phyloP scores from a whole-genome alignment of 169 alveolate genomes.

The Cryptosporidium sp. region DNA sequence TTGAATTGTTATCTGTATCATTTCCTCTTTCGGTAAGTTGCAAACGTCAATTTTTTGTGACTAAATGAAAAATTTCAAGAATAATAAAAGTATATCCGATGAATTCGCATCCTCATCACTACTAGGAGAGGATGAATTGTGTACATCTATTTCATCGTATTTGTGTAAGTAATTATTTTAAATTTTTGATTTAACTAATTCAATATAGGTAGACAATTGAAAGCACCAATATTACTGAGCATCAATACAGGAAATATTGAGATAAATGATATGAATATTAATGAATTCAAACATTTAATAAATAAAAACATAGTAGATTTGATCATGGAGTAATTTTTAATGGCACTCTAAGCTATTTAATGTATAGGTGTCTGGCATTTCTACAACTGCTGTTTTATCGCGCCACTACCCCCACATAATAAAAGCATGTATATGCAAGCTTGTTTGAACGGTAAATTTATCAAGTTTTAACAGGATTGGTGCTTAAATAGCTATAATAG shows the following conservation, averaged over 20 bases:
- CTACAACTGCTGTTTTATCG: neutral
- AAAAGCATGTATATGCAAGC: neutral
- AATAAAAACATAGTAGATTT: conserved; percentile 15
- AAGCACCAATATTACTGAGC: conserved; percentile 23
- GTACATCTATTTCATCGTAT: conserved; percentile 44
- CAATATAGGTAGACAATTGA: conserved; percentile 6
- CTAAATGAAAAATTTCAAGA: neutral
- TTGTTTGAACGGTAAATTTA: neutral
- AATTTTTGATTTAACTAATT: neutral
- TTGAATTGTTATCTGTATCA: neutral
- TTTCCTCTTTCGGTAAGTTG: conserved; percentile 13
- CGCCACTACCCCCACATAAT: conserved; percentile 4
- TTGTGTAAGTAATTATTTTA: conserved; percentile 30
- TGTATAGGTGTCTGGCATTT: neutral
- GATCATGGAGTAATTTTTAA: neutral
- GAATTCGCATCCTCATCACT: conserved; percentile 38
- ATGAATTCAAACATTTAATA: neutral
- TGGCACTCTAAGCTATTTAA: neutral
- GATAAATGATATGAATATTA: conserved; percentile 6
- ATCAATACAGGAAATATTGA: conserved; percentile 12
- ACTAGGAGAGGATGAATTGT: conserved; percentile 36
- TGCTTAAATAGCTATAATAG: neutral
- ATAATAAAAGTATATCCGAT: neutral
- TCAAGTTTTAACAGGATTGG: neutral
- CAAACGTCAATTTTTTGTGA: neutral